Conservation (phyloP, 257 asterid species). For the Rhazya stricta region DNA sequence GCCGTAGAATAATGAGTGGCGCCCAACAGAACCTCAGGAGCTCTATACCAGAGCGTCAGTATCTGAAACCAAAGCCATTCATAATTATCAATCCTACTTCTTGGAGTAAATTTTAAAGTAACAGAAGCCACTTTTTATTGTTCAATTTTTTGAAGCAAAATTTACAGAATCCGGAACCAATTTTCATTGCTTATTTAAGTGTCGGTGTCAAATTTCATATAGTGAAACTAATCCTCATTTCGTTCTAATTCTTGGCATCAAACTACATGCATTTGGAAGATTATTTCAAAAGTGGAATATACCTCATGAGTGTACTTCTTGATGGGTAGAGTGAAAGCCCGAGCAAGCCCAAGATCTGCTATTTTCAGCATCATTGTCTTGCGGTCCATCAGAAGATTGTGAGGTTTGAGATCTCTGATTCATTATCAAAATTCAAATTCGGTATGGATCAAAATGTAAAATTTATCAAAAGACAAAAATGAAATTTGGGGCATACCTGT, state of each 20-base stretch:
- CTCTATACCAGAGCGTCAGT: conserved; percentile 97
- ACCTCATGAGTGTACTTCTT: conserved; percentile 99
- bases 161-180: background rate
- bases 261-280: background rate
- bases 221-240: background rate
- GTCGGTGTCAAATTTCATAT: background rate
- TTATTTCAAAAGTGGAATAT: background rate
- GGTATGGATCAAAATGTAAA: background rate
- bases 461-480: background rate
- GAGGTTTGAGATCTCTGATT: conserved; percentile 94
- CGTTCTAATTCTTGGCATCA: background rate
- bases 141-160: background rate
- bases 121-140: background rate
- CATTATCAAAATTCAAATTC: background rate
- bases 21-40: conserved; percentile 98
- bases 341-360: conserved; percentile 95
- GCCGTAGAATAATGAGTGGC: conserved; percentile 95
- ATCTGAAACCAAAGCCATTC: conserved; percentile 40
- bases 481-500: conserved; percentile 42
- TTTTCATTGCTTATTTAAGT: background rate
- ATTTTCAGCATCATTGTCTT: conserved; percentile 85
- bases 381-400: conserved; percentile 95
- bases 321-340: conserved; percentile 87
- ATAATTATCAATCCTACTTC: background rate
- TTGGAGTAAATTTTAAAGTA: background rate